phyloP scores from a whole-genome alignment of 768 basidiomycete species.

The Dictyophora rubrovolvata region DNA sequence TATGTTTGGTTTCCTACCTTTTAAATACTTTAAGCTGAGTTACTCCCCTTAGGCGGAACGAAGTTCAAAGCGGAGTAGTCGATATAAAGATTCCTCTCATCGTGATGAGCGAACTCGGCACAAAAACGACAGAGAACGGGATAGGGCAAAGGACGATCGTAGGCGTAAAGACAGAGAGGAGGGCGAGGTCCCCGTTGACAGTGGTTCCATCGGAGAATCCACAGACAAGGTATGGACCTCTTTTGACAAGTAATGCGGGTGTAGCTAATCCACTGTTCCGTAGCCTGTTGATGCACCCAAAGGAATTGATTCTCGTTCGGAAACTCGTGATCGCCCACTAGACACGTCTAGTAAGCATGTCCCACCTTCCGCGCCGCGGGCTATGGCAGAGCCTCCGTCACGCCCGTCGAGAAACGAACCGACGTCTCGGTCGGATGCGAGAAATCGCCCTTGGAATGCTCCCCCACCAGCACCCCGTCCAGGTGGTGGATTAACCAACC shows the following conservation, averaged over 20 bases:
- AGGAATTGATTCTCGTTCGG: background rate
- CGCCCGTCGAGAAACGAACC: background rate
- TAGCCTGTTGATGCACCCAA: background rate
- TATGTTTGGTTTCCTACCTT: conserved; percentile 24
- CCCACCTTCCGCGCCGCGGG: conserved; percentile 62
- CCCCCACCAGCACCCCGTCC: background rate
- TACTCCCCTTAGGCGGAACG: conserved; percentile 47
- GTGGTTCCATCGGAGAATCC: conserved; percentile 35
- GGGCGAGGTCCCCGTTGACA: conserved; percentile 23
- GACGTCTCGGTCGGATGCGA: background rate
- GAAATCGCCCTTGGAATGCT: conserved; percentile 1
- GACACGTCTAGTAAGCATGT: conserved; percentile 20
- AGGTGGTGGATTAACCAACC: background rate
- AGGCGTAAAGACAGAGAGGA: conserved; percentile 54
- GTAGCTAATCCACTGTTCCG: background rate
- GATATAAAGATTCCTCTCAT: conserved; percentile 59
- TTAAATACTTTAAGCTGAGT: background rate
- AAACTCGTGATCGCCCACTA: background rate
- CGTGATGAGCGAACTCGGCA: conserved; percentile 59
- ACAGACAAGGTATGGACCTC: conserved; percentile 48
- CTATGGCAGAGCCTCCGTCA: conserved; percentile 37
- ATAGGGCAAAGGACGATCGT: conserved; percentile 58
- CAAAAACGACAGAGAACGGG: conserved; percentile 59
- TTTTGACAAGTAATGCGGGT: background rate
- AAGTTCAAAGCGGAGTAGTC: conserved; percentile 68